Base-by-base conservation (phyloP, 257 asterid genomes). In the Orobanche coerulescens region DNA sequence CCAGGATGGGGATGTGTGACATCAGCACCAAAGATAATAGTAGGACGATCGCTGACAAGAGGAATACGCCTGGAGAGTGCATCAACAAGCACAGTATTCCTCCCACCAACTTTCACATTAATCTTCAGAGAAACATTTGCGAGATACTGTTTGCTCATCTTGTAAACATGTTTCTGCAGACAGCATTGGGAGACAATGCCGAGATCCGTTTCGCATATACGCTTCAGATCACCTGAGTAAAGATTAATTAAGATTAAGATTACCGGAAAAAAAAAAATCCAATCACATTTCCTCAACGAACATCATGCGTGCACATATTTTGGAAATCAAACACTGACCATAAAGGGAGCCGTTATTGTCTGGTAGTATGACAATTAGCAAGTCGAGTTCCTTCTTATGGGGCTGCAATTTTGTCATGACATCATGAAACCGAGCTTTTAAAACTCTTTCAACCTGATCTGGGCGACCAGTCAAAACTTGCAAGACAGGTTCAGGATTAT, bases 1-100 rank as follows among this genome's bases (percentile, higher is more conserved):
- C 98, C 98, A 37, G 97, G 98, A 46, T 89, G 96, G 19, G 97
- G 97, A 71, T 92, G 98, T 25, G 98, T 92, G 55, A 92, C 98
- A 73, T 92, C 98, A 63, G 98, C 98, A 53, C 98, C 98, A 65
- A 92, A 92, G 31, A 92, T 92, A 53, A 92, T 92, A 4, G 98
- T 92, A 14, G 98, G 97, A 20, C 79, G 73, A 66, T 92, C 97
- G 58, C 91, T 88, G 48, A 92, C 98, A 6, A 86, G 89, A 31
- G 98, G 98, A 57, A 92, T 88, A 54, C 97, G 94, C 64, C 95
- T 74, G 2, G 88, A 76, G 22, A 88, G 56, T 4, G 98, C 98
- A 74, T 92, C 98, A 34, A 82, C 84, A 55, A 92, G 86, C 47
- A 92, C 98, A 0, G 95, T 88, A 62, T 92, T 92, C 71, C 98